Conservation (phyloP, 306 rosid genomes). For the Lupinus albus region DNA sequence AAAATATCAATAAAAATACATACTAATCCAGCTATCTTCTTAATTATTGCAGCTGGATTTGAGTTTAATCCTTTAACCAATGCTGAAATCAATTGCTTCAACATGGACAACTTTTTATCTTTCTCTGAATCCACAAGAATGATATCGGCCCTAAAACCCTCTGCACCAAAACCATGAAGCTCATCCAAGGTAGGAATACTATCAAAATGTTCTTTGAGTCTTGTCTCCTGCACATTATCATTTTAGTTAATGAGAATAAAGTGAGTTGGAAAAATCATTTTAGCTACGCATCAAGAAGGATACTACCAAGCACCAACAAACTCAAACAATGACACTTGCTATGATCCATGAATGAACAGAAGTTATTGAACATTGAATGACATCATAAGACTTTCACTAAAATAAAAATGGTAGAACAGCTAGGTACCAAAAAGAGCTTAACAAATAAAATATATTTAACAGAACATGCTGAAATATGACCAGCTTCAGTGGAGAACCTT, state of each 20-base stretch:
- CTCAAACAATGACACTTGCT: slow-evolving; percentile 25
- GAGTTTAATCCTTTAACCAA: slow-evolving; percentile 91
- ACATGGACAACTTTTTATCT: slow-evolving; percentile 90
- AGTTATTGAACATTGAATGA: slow-evolving; percentile 33
- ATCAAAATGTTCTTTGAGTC: slow-evolving; percentile 81
- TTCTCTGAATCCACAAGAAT: slow-evolving; percentile 86
- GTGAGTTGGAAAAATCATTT: slow-evolving; percentile 27
- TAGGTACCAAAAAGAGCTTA: slow-evolving; percentile 28
- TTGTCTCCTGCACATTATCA: slow-evolving; percentile 69
- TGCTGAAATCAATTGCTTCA: slow-evolving; percentile 80
- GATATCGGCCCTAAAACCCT: slow-evolving; percentile 80
- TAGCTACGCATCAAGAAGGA: slow-evolving; percentile 18
- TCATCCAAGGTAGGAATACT: slow-evolving; percentile 86
- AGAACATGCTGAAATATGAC: slow-evolving; percentile 22
- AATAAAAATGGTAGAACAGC: slow-evolving; percentile 24
- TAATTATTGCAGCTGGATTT: slow-evolving; percentile 85
- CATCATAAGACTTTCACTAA: background rate
- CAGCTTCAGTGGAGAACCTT: slow-evolving; percentile 23
- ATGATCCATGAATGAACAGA: slow-evolving; percentile 37
- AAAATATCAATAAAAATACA: slow-evolving; percentile 36
- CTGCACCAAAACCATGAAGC: slow-evolving; percentile 75
- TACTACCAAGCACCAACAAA: slow-evolving; percentile 12
- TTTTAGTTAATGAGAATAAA: slow-evolving; percentile 21
- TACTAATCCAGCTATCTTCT: slow-evolving; percentile 97
- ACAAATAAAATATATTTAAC: slow-evolving; percentile 23